Base-by-base conservation (phyloP, 345 rosid genomes). In the Ailanthus altissimus region DNA sequence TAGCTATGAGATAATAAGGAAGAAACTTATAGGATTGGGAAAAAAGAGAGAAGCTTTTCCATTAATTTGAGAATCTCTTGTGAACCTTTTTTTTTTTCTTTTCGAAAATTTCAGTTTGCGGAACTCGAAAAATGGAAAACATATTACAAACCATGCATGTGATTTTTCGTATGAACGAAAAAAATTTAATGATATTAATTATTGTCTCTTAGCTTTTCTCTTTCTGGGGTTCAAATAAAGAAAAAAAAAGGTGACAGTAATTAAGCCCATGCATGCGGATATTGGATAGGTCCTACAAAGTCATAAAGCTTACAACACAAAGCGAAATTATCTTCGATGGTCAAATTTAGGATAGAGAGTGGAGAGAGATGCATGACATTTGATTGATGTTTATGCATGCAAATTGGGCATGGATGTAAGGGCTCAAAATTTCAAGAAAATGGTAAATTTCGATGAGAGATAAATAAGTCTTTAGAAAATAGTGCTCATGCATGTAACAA, bases 351-450 rank as follows among this genome's bases (percentile, higher is more conserved):
- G 75, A 71, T 21, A 23, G 18, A 46, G 50, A 53, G 66, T 75
- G 72, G 72, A 80, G 74, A 75, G 64, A 60, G n/a, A 82, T 74
- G 77, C 74, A 79, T 53, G 73, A 69, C 42, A 78, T 67, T 45
- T 45, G 74, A 60, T 46, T 77, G 83, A 72, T 79, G 79, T 58
- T 46, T 67, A 69, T 83, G 83, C 86, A 85, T 80, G 86, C 83
- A 80, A 71, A 79, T 74, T 54, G 77, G 72, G 50, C n/a, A 65
- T 67, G 64, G 50, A 72, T 47, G 46, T 36, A 42, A 67, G 59
- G 72, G 77, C 64, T 57, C 75, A 76, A 76, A 75, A 69, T 65
- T 79, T 83, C 80, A 73, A 84, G 82, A 77, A 74, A 60, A 70
- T 60, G 56, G 75, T 66, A 63, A 67, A 68, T 45, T 8, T 73